Conservation (phyloP, 805 yeast genomes). For the Saccharomycopsis sp. region DNA sequence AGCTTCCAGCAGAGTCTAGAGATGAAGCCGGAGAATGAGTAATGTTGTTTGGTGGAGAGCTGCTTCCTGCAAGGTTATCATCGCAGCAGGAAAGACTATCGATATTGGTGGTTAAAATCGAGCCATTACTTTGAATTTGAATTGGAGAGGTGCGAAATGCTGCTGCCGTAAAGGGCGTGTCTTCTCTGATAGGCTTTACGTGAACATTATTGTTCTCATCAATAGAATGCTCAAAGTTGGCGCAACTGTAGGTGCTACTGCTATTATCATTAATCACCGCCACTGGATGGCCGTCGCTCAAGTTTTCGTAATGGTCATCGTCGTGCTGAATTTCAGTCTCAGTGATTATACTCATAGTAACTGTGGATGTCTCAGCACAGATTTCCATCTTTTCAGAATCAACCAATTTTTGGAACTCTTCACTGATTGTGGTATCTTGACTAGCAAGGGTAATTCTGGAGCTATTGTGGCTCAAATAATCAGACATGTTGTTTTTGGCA, state of each 20-base stretch:
- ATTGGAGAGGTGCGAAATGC: conserved; percentile 15
- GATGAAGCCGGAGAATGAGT: neutral
- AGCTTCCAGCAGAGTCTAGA: neutral
- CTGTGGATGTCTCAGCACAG: neutral
- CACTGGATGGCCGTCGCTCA: neutral
- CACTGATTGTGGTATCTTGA: neutral
- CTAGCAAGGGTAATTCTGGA: neutral
- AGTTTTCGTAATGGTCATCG: neutral
- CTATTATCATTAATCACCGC: neutral
- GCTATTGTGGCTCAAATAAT: neutral
- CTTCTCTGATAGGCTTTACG: neutral
- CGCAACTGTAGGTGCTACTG: neutral
- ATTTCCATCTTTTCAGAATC: neutral
- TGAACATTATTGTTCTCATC: neutral
- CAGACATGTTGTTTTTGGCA: neutral
- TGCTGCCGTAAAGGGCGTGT: conserved; percentile 9
- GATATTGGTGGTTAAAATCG: neutral
- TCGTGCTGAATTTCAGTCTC: neutral
- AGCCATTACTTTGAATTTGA: neutral
- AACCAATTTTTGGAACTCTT: neutral
- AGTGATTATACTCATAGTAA: neutral
- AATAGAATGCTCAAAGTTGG: neutral
- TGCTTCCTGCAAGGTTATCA: neutral
- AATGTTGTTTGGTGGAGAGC: neutral
- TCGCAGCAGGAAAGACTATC: neutral